Evolutionary conservation across 345 rosid genomes (phyloP).

Genomic region (Moricandia moricandioides): DNA sequence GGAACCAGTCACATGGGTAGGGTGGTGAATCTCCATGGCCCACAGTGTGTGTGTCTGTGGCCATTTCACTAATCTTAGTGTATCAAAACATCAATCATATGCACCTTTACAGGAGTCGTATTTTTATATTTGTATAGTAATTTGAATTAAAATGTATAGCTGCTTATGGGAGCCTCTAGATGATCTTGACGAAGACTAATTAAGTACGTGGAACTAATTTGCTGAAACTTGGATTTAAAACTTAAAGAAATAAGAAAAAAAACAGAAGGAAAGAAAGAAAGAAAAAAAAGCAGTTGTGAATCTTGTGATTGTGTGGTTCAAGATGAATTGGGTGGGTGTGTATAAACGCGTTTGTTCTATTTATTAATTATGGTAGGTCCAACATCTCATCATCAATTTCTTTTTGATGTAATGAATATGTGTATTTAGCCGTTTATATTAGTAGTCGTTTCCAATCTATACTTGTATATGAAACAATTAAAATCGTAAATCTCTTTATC

Average conservation of each 20-base stretch:
- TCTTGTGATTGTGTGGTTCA: constrained; percentile 35
- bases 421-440: not conserved
- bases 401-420: not conserved
- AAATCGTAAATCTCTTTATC: not conserved
- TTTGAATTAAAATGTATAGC: not conserved
- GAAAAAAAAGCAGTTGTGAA: not conserved
- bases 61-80: not conserved
- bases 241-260: not conserved
- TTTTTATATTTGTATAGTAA: not conserved
- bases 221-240: not conserved
- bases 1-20: constrained; percentile 24
- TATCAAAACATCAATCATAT: constrained; percentile 1
- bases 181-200: not conserved
- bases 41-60: constrained; percentile 35
- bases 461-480: not conserved
- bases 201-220: not conserved
- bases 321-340: constrained; percentile 1
- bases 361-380: constrained; percentile 16
- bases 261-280: not conserved
- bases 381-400: not conserved
- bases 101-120: not conserved
- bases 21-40: constrained; percentile 14
- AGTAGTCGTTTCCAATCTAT: not conserved
- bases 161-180: not conserved
- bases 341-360: constrained; percentile 23